These are phyloP conservation scores for Xylariales sp. DNA, from an alignment of 2,329 filamentous ascomycete genomes.

Conservation along the genomic window DNA sequence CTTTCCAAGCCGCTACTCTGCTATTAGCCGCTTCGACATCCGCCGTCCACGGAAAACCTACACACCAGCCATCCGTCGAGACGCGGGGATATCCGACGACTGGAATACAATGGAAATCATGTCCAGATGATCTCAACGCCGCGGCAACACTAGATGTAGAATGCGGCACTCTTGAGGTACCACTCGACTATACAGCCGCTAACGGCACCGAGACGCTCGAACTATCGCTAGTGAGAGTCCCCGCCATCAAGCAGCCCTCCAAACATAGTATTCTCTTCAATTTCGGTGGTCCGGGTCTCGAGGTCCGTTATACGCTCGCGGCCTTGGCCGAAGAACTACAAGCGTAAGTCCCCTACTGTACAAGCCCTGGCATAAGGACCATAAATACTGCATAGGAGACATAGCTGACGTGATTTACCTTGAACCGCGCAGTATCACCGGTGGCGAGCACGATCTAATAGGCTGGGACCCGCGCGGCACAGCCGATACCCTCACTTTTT, in stretches of 20 bases:
- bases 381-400: neutral
- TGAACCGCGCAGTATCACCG: slow-evolving; percentile 40
- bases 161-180: slow-evolving; percentile 54
- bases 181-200: slow-evolving; percentile 54
- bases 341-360: slow-evolving; percentile 34
- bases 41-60: neutral
- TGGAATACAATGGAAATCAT: slow-evolving; percentile 42
- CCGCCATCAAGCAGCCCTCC: slow-evolving; percentile 47
- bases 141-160: slow-evolving; percentile 42
- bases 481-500: slow-evolving; percentile 39
- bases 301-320: slow-evolving; percentile 29
- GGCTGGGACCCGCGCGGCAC: slow-evolving; percentile 46
- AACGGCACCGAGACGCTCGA: slow-evolving; percentile 45
- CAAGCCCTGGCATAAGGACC: neutral
- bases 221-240: slow-evolving; percentile 50
- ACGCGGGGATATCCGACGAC: slow-evolving; percentile 18
- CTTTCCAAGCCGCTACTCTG: slow-evolving; percentile 1
- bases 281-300: slow-evolving; percentile 53
- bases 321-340: slow-evolving; percentile 33
- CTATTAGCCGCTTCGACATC: slow-evolving; percentile 10
- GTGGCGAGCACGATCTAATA: slow-evolving; percentile 46
- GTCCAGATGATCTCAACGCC: slow-evolving; percentile 38
- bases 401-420: slow-evolving; percentile 1
- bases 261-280: slow-evolving; percentile 56
- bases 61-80: neutral